Evolutionary conservation across 805 yeast genomes (phyloP), one percentile per base, ranked within the genome.

Genomic region (Pichia rugopelliculosa): DNA sequence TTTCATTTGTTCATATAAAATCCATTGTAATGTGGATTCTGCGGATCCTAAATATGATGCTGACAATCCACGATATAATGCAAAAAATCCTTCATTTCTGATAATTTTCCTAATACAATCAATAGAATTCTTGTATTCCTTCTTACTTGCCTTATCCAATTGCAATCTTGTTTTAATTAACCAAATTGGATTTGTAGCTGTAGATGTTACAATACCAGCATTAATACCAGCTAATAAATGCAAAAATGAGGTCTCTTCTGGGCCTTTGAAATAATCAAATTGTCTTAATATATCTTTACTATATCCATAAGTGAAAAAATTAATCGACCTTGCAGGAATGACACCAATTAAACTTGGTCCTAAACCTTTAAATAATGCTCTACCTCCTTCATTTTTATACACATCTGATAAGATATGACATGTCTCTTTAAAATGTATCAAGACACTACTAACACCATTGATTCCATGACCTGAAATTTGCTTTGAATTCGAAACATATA

Each of bases 111-210:
- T 70, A 20, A 87, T 63, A 62, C 98, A 91, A 63, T 93, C 98
- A 74, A 82, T 74, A 4, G 96, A 86, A 66, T 86, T 90, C 50
- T 76, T 82, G 64, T 91, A 93, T 52, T 75, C 74, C 54, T 82
- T 80, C 11, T 68, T 57, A 6, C 68, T 60, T 3, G 86, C 76
- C 61, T 83, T 85, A 65, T 93, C 99, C 45, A 93, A 73, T 62
- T 93, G 99, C 45, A 93, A 75, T 59, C 99, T 75, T 0, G 99
- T 93, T 68, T 93, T 93, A 51, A 93, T 82, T 51, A 93, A 71
- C 99, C 99, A 93, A 49, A 93, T 93, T 12, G 99, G 99, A 63
- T 93, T 93, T 0, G 99, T 93, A 13, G 89, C 96, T 0, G 99
- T 91, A 5, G 96, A 84, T 0, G 99, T 93, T 17, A 84, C 91